These are phyloP conservation scores for Polygonum aviculare DNA, from an alignment of 148 eudicot genomes.

Conservation along the genomic window DNA sequence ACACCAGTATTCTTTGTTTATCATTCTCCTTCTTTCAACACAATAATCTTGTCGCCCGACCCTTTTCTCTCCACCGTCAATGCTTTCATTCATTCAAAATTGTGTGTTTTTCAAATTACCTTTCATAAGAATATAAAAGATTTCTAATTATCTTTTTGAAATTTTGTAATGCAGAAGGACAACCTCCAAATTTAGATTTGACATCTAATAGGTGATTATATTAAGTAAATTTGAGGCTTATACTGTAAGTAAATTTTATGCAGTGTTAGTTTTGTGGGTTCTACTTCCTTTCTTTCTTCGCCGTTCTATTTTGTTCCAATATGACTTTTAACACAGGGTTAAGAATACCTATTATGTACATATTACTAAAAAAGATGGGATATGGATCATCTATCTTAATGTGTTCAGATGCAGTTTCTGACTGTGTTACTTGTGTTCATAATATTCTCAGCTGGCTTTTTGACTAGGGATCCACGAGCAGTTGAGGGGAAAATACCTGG, in stretches of 20 bases:
- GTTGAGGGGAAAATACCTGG: conserved; percentile 99
- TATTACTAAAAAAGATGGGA: neutral
- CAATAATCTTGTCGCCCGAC: neutral
- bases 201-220: no score
- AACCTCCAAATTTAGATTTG: no score
- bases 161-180: no score
- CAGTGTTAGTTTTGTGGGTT: no score
- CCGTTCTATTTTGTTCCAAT: no score
- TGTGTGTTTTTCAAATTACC: neutral
- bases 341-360: no score
- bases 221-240: no score
- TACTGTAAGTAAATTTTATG: no score
- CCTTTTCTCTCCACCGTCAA: neutral
- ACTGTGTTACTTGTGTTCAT: conserved; percentile 2
- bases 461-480: conserved; percentile 80
- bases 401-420: neutral
- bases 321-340: no score
- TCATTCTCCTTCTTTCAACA: neutral
- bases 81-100: neutral
- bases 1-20: neutral
- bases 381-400: neutral
- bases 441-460: conserved; percentile 66
- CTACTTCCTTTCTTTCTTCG: no score
- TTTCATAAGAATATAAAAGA: no score
- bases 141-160: no score